A percentile compares a stretch with the other conserved stretches of the same genome.
phyloP scores from a whole-genome alignment of 495 filamentous ascomycete genomes.

The Hypoxylon crocopeplum region DNA sequence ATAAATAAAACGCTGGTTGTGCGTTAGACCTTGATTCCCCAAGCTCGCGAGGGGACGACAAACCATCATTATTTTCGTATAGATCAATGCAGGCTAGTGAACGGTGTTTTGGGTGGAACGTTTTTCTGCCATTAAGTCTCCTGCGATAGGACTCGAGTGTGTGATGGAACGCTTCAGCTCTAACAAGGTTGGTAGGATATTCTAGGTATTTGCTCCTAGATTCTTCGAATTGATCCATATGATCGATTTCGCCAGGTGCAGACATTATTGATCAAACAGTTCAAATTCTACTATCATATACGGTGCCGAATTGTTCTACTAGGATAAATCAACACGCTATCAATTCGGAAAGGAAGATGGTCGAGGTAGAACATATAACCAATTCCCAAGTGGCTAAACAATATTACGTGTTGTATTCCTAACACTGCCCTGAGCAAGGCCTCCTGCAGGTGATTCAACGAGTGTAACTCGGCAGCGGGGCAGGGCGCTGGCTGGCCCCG shows the following conservation, averaged over 20 bases:
- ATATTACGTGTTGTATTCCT: too few relatives aligned
- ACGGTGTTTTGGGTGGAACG: constrained; percentile 3
- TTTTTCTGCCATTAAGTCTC: constrained; percentile 2
- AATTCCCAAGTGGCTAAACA: too few relatives aligned
- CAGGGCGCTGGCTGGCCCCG: too few relatives aligned
- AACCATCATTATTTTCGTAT: constrained; percentile 8
- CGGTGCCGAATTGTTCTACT: too few relatives aligned
- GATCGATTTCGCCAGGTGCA: not conserved
- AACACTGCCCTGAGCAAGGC: too few relatives aligned
- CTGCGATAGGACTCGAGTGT: constrained; percentile 17
- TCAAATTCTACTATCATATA: not conserved
- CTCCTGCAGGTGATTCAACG: too few relatives aligned
- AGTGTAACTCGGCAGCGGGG: too few relatives aligned
- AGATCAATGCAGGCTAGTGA: constrained; percentile 8
- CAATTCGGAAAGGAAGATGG: not conserved
- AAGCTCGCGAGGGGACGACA: not conserved
- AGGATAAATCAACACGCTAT: too few relatives aligned
- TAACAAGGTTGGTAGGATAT: constrained; percentile 21
- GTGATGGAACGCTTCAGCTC: constrained; percentile 22
- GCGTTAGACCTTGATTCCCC: not conserved
- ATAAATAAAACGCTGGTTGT: not conserved
- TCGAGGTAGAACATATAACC: not conserved
- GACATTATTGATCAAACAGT: constrained; percentile 24
- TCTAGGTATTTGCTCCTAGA: not conserved
- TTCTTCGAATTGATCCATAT: constrained; percentile 3